Evolutionary conservation across 208 protist species (phyloP).

Genomic region (Wallacemonas sp.): DNA sequence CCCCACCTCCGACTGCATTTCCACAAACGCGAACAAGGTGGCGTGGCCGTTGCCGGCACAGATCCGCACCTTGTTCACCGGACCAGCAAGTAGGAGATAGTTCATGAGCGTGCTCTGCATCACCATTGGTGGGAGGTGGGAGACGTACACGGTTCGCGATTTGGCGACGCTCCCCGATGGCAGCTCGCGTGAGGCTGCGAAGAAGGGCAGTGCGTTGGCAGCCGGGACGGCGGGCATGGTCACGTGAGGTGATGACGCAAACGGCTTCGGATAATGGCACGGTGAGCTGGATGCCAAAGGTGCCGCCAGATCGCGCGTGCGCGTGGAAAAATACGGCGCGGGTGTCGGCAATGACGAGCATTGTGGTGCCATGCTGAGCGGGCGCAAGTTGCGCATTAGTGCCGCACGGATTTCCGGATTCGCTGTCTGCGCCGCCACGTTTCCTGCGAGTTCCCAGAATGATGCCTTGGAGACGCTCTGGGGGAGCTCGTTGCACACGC

Average conservation of each 20-base stretch:
- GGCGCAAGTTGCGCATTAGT: slow-evolving; percentile 63
- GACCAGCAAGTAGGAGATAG: slow-evolving; percentile 49
- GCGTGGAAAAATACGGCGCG: slow-evolving; percentile 19
- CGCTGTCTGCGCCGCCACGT: slow-evolving; percentile 27
- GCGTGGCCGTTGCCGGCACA: slow-evolving; percentile 62
- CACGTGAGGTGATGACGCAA: neutral
- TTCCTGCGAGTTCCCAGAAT: slow-evolving; percentile 77
- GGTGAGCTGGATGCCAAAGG: neutral
- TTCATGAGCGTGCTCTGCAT: slow-evolving; percentile 65
- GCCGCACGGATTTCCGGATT: slow-evolving; percentile 31
- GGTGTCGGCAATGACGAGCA: neutral
- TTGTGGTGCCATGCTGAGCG: slow-evolving; percentile 32
- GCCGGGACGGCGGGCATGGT: neutral
- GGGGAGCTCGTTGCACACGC: slow-evolving; percentile 52
- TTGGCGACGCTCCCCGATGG: slow-evolving; percentile 33
- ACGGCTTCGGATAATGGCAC: neutral
- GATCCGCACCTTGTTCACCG: slow-evolving; percentile 80
- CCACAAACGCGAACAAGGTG: slow-evolving; percentile 86
- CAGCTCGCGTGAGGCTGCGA: slow-evolving; percentile 3
- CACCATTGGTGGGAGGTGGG: slow-evolving; percentile 60
- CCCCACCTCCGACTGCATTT: slow-evolving; percentile 74
- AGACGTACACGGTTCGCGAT: slow-evolving; percentile 78
- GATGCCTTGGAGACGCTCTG: slow-evolving; percentile 59
- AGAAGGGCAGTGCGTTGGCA: neutral
- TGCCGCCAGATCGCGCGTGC: slow-evolving; percentile 2